These are phyloP conservation scores for Leccinum boreale DNA, from an alignment of 768 basidiomycete genomes.

Conservation along the genomic window DNA sequence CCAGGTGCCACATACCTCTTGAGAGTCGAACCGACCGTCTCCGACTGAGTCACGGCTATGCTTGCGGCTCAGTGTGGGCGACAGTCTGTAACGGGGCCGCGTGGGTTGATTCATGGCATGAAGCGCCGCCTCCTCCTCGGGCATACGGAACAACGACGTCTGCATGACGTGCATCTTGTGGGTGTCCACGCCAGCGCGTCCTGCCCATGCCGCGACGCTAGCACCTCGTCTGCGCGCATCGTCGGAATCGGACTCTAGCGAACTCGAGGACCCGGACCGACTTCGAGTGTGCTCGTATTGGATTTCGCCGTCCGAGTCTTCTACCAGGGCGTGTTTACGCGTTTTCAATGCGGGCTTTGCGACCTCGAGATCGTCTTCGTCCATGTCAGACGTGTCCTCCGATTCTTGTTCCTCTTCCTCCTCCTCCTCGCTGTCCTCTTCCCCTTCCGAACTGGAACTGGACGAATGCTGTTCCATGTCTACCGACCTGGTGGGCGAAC, in stretches of 20 bases:
- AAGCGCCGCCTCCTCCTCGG: slow-evolving; percentile 68
- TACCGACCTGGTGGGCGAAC: slow-evolving; percentile 20
- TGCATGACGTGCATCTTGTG: slow-evolving; percentile 95
- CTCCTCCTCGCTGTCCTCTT: slow-evolving; percentile 35
- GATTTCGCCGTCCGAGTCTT: slow-evolving; percentile 54
- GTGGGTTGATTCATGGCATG: slow-evolving; percentile 47
- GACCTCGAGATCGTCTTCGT: slow-evolving; percentile 47
- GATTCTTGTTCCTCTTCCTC: slow-evolving; percentile 38
- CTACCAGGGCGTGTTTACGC: slow-evolving; percentile 46
- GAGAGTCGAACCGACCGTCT: slow-evolving; percentile 59
- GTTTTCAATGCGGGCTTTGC: slow-evolving; percentile 20
- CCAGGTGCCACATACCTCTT: slow-evolving; percentile 47
- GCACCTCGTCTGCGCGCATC: slow-evolving; percentile 33
- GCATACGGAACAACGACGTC: slow-evolving; percentile 75
- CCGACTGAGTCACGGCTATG: slow-evolving; percentile 79
- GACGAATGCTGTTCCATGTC: slow-evolving; percentile 33
- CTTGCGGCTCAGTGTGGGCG: slow-evolving; percentile 52
- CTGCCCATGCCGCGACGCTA: slow-evolving; percentile 66
- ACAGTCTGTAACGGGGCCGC: slow-evolving; percentile 34
- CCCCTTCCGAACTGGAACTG: slow-evolving; percentile 26
- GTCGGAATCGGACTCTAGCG: slow-evolving; percentile 22
- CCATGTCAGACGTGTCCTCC: slow-evolving; percentile 44
- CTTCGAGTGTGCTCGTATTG: slow-evolving; percentile 42
- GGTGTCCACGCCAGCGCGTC: slow-evolving; percentile 72
- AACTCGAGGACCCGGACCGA: slow-evolving; percentile 31